Base-by-base conservation (phyloP, 331 rosid genomes). In the Dryas integrifolia region DNA sequence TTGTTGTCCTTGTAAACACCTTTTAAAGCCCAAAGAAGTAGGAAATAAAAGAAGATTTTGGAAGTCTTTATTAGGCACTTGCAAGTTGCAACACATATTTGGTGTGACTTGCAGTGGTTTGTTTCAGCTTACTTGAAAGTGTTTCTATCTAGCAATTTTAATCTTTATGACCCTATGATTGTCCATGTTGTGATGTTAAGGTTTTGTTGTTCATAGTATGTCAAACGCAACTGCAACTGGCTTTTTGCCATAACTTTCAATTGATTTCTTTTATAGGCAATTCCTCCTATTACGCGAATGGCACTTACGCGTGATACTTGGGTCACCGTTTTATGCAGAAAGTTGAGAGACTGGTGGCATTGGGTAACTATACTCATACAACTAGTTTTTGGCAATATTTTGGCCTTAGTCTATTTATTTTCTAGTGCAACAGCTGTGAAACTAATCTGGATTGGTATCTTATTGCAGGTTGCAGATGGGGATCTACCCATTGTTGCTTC, bases 271-370 rank as follows among this genome's bases (percentile, higher is more conserved):
- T 35, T 82, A 66, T 77, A 96, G 99, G 97, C 96, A 24, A 96
- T 96, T 80, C 99, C 99, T 83, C 99, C 99, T 35, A 69, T 96
- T 78, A 92, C 94, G 13, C 87, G 99, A 74, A 88, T 92, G 97
- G 99, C 99, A 65, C 98, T 96, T 66, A 96, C 99, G 61, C 92
- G 94, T 57, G 92, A 88, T 81, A 88, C 98, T 15, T 96, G 99
- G 99, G 84, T 96, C 84, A 96, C 99, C 0, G 88, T 92, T 59
- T 86, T 96, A 74, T 96, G 99, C 87, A 83, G 99, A 82, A 96
- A 96, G 89, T 80, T 96, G 87, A 89, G 98, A 85, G 98, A 92
- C 72, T 96, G 99, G 99, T 96, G 99, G 99, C 96, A 88, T 67
- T 96, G 99, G 99, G 99, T 96, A 92, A 83, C 44, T 70, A 62